A percentile compares a stretch with the other conserved stretches of the same genome.
These are phyloP conservation scores for Bassia scoparia DNA, from an alignment of 148 eudicot species.

Conservation along the genomic window DNA sequence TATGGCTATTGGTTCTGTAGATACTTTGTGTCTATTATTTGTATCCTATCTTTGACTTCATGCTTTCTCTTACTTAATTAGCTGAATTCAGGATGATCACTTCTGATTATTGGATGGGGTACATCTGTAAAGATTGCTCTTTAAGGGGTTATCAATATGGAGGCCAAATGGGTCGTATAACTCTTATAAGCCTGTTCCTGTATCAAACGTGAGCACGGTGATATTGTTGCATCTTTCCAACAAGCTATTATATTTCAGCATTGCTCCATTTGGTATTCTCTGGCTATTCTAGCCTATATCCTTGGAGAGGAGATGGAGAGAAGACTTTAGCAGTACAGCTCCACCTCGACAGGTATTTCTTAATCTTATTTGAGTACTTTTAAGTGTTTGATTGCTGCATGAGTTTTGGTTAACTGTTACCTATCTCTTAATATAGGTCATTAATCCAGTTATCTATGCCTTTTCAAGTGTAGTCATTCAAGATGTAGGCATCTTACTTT, in stretches of 20 bases:
- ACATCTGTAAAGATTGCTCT: conserved; percentile 86
- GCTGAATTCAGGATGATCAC: conserved; percentile 71
- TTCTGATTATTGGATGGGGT: conserved; percentile 99
- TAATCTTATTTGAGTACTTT: conserved; percentile 4
- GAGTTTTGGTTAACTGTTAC: background rate
- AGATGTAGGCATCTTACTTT: background rate
- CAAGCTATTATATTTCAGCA: conserved; percentile 84
- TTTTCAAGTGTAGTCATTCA: background rate
- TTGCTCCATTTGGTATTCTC: conserved; percentile 92
- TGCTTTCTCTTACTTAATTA: conserved; percentile 21
- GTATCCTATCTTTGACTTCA: conserved; percentile 20
- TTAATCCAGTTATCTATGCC: background rate
- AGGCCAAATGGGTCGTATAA: conserved; percentile 59
- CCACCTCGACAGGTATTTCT: conserved; percentile 80
- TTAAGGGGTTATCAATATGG: conserved; percentile 46
- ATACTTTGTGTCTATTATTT: background rate
- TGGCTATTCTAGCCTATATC: conserved; percentile 89
- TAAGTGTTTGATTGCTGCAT: background rate
- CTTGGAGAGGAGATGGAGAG: conserved; percentile 80
- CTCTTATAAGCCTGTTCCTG: conserved; percentile 42
- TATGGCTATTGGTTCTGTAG: background rate
- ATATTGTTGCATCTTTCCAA: conserved; percentile 96
- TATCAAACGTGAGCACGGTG: conserved; percentile 60
- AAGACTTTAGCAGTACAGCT: conserved; percentile 65
- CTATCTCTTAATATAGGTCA: background rate